These are phyloP conservation scores for Xylona heveae DNA, from an alignment of 495 filamentous ascomycete genomes.

Conservation along the genomic window DNA sequence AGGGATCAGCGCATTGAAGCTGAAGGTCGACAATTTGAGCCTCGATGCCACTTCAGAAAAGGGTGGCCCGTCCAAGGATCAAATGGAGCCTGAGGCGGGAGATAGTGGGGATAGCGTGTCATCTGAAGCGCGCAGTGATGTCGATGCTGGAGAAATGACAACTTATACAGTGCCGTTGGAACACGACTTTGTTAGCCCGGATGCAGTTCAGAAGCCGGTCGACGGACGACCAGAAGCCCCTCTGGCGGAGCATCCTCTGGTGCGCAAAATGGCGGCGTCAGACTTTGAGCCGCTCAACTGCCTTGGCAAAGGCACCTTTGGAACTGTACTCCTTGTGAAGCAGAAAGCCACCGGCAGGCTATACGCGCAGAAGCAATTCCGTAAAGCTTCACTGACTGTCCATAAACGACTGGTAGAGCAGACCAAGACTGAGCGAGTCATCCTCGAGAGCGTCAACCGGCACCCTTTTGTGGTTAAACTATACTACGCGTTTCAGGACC, in stretches of 20 bases:
- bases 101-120: conserved; percentile 28
- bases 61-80: conserved; percentile 22
- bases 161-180: conserved; percentile 81
- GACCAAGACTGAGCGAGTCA: conserved; percentile 85
- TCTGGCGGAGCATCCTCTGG: conserved; percentile 12
- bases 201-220: conserved; percentile 22
- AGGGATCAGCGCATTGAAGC: conserved; percentile 59
- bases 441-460: conserved; percentile 83
- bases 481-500: conserved; percentile 96
- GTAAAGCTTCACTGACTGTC: conserved; percentile 79
- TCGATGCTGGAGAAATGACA: conserved; percentile 30
- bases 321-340: conserved; percentile 80
- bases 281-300: conserved; percentile 92
- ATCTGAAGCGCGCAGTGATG: conserved; percentile 32
- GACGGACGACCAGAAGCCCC: conserved; percentile 21
- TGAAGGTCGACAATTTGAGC: conserved; percentile 50
- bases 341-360: conserved; percentile 70
- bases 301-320: conserved; percentile 87
- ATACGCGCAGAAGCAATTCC: conserved; percentile 95
- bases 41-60: conserved; percentile 12
- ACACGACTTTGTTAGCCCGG: conserved; percentile 66
- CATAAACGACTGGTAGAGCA: conserved; percentile 90
- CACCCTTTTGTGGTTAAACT: conserved; percentile 96
- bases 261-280: conserved; percentile 68
- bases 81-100: conserved; percentile 7